phyloP scores from a whole-genome alignment of 2,329 filamentous ascomycete genomes.

The Monilinia vaccinii-corymbosi region DNA sequence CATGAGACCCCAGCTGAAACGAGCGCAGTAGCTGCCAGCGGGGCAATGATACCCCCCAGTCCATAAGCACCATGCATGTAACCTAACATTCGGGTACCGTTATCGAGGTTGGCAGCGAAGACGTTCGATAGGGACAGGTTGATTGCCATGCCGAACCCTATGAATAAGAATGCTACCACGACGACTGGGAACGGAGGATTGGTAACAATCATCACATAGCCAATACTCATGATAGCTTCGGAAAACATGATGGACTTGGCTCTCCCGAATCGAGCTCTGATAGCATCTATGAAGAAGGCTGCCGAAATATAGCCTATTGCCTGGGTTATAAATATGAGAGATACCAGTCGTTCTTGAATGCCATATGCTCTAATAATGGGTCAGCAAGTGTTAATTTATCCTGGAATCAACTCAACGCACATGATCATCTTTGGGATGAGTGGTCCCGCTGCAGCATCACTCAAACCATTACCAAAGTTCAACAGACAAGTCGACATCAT shows the following conservation, averaged over 20 bases:
- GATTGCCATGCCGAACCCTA: constrained; percentile 50
- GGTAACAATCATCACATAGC: constrained; percentile 56
- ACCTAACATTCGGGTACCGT: constrained; percentile 48
- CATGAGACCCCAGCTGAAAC: constrained; percentile 52
- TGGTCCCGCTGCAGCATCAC: constrained; percentile 67
- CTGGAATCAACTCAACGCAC: constrained; percentile 26
- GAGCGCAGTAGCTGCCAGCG: constrained; percentile 66
- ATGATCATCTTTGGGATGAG: constrained; percentile 73
- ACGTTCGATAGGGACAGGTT: constrained; percentile 50
- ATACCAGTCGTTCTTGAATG: constrained; percentile 43
- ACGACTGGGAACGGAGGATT: constrained; percentile 63
- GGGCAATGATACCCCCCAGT: constrained; percentile 53
- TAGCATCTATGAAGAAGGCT: constrained; percentile 56
- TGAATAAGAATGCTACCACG: constrained; percentile 58
- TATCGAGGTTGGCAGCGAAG: constrained; percentile 46
- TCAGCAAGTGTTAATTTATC: not conserved
- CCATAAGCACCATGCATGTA: constrained; percentile 60
- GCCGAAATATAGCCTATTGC: constrained; percentile 68
- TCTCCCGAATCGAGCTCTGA: constrained; percentile 55
- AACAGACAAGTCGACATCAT: constrained; percentile 55
- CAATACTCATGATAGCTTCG: constrained; percentile 46
- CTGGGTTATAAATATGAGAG: constrained; percentile 72
- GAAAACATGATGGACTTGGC: constrained; percentile 53
- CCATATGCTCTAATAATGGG: not conserved
- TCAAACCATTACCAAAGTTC: constrained; percentile 61